These are phyloP conservation scores for Agarophyton chilense DNA, from an alignment of 23 red algal species.

Conservation along the genomic window DNA sequence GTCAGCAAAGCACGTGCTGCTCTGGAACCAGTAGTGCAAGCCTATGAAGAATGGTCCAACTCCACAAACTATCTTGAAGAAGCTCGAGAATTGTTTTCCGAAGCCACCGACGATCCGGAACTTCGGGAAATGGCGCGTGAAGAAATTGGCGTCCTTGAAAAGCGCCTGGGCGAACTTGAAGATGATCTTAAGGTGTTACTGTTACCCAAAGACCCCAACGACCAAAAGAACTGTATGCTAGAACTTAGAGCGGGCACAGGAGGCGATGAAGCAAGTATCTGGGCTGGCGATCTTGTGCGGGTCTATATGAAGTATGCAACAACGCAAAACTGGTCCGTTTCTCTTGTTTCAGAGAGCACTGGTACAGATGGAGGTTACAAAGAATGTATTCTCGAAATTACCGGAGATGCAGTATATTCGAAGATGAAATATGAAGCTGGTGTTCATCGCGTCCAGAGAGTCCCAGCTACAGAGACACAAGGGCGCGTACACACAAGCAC, in stretches of 20 bases:
- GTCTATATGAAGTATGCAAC: conserved; percentile 90
- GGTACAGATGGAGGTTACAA: conserved; percentile 88
- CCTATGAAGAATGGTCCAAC: conserved; percentile 83
- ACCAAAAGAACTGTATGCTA: conserved; percentile 97
- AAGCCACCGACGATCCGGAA: conserved; percentile 84
- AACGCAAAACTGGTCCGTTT: conserved; percentile 59
- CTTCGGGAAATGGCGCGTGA: conserved; percentile 85
- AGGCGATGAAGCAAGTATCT: conserved; percentile 95
- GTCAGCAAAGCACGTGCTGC: conserved; percentile 90
- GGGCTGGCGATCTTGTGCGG: conserved; percentile 91
- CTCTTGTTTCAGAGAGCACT: conserved; percentile 61
- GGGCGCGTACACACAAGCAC: conserved; percentile 96
- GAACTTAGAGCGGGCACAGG: conserved; percentile 97
- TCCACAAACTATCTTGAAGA: conserved; percentile 54
- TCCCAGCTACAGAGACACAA: conserved; percentile 89
- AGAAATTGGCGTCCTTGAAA: conserved; percentile 79
- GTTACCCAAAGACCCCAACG: conserved; percentile 95
- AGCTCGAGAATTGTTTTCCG: conserved; percentile 72
- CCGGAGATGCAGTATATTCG: conserved; percentile 88
- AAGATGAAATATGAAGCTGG: conserved; percentile 98
- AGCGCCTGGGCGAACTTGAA: conserved; percentile 72
- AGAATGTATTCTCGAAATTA: conserved; percentile 93
- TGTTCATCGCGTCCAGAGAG: conserved; percentile 93
- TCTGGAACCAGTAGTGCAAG: conserved; percentile 85
- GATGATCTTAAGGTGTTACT: conserved; percentile 75